Percentiles rank a stretch among this genome's conserved stretches.
phyloP scores from a whole-genome alignment of 768 basidiomycete genomes.

The Phylloporus sp. region DNA sequence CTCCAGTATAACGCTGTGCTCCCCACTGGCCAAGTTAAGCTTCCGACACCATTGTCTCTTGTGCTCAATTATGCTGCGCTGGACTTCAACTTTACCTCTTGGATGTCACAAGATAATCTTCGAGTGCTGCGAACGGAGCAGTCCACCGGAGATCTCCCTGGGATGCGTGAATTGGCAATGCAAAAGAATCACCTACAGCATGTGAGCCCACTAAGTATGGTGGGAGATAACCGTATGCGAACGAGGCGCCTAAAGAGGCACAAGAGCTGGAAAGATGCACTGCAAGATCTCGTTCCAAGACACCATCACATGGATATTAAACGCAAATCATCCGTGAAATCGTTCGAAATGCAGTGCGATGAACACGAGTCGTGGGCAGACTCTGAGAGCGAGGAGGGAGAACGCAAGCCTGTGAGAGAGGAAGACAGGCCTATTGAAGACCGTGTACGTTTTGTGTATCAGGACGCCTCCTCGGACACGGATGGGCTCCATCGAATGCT shows the following conservation, averaged over 20 bases:
- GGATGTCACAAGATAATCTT: conserved; percentile 87
- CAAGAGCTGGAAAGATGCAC: conserved; percentile 57
- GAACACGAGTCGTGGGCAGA: conserved; percentile 54
- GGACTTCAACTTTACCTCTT: conserved; percentile 97
- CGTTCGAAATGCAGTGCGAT: conserved; percentile 25
- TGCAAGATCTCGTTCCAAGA: conserved; percentile 41
- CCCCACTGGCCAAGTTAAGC: conserved; percentile 31
- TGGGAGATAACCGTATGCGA: conserved; percentile 56
- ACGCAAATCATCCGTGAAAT: conserved; percentile 28
- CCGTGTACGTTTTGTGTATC: conserved; percentile 61
- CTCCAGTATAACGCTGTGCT: conserved; percentile 54
- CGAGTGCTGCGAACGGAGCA: conserved; percentile 84
- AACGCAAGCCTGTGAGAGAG: conserved; percentile 48
- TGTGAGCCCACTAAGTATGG: conserved; percentile 87
- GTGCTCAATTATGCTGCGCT: conserved; percentile 89
- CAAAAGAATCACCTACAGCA: conserved; percentile 90
- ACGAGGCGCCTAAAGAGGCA: conserved; percentile 44
- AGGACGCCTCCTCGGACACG: conserved; percentile 12
- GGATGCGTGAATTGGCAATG: conserved; percentile 62
- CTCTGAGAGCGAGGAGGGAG: conserved; percentile 48
- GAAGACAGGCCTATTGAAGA: conserved; percentile 75
- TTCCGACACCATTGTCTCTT: conserved; percentile 76
- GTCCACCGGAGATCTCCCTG: conserved; percentile 76
- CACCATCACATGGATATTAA: conserved; percentile 23
- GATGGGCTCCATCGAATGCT: conserved; percentile 22